Base-by-base conservation (phyloP, 179 eudicot species). In the Corrigiola litoralis region DNA sequence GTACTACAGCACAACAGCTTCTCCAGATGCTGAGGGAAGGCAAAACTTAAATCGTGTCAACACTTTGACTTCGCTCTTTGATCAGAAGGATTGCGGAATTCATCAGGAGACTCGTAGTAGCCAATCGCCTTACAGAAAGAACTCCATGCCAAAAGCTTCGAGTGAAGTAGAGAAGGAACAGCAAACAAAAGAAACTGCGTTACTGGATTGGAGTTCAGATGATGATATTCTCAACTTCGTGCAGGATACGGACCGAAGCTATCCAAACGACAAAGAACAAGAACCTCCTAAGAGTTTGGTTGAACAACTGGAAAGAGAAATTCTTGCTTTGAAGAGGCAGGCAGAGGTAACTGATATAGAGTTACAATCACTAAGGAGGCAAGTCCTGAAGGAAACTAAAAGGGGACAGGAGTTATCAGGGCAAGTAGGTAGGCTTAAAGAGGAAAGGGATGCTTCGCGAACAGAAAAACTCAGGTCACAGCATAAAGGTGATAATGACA, bases 291-390 rank as follows among this genome's bases (percentile, higher is more conserved):
- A 69, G n/a, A 73, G 49, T 72, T 65, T 67, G 6, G 36, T 75
- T 29, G 87, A 83, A 36, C 80, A 67, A 66, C 68, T 81, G 38
- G 60, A 72, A 56, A 83, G 78, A 66, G 83, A 88, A 59, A 68
- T 79, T 59, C 73, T 68, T 32, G 44, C 69, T 49, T 52, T 90
- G 58, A 84, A 90, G 72, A 80, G 97, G 75, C 87, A 88, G 67
- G 87, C 81, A 29, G 92, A 84, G 63, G 63, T 90, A 24, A 79
- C 89, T 21, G 97, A 86, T 53, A 71, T 90, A 62, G 99, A 94
- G 82, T 51, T 88, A 66, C 84, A 82, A 56, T 75, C 99, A 12
- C 83, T 94, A 31, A 76, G 97, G 66, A 88, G 86, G 73, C 97
- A 94, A 72, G 74, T 85, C 47, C 77, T 74, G 37, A 94, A 94